A percentile compares a stretch with the other conserved stretches of the same genome.
These are phyloP conservation scores for Tolypocladium pustulatum DNA, from an alignment of 2,329 filamentous ascomycete species.

Conservation along the genomic window DNA sequence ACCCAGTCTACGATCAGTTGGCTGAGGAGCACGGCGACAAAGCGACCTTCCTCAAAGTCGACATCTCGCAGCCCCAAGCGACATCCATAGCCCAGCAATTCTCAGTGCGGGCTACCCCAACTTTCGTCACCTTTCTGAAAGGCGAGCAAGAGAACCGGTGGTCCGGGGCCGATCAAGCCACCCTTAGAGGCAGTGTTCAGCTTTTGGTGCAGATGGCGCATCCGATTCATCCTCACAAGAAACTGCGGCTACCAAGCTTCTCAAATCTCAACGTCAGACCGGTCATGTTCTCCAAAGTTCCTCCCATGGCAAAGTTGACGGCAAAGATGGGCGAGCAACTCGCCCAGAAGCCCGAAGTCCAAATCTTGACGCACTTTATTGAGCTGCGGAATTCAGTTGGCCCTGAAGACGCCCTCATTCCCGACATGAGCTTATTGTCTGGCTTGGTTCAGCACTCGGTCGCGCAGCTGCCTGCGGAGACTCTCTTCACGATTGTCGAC, in stretches of 20 bases:
- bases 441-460: slow-evolving; percentile 47
- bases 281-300: slow-evolving; percentile 65
- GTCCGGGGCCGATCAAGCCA: slow-evolving; percentile 62
- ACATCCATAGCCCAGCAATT: slow-evolving; percentile 55
- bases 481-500: slow-evolving; percentile 76
- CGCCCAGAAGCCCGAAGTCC: slow-evolving; percentile 49
- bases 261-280: slow-evolving; percentile 52
- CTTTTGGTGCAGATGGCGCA: slow-evolving; percentile 66
- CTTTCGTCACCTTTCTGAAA: slow-evolving; percentile 75
- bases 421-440: slow-evolving; percentile 57
- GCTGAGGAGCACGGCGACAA: slow-evolving; percentile 61
- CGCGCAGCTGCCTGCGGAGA: slow-evolving; percentile 46
- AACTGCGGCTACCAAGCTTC: slow-evolving; percentile 60
- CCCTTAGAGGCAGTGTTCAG: slow-evolving; percentile 61
- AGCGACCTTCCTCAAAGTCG: slow-evolving; percentile 70
- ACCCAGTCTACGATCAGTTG: slow-evolving; percentile 71
- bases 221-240: slow-evolving; percentile 65
- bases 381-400: slow-evolving; percentile 46
- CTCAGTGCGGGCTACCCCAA: slow-evolving; percentile 67
- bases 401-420: slow-evolving; percentile 57
- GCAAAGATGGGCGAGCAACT: slow-evolving; percentile 58
- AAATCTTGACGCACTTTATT: slow-evolving; percentile 61
- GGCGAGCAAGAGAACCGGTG: slow-evolving; percentile 70
- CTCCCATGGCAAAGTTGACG: slow-evolving; percentile 72
- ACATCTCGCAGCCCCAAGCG: slow-evolving; percentile 56